Conservation (phyloP, 1,284 basidiomycete species). For the Jaminaea rosea region DNA sequence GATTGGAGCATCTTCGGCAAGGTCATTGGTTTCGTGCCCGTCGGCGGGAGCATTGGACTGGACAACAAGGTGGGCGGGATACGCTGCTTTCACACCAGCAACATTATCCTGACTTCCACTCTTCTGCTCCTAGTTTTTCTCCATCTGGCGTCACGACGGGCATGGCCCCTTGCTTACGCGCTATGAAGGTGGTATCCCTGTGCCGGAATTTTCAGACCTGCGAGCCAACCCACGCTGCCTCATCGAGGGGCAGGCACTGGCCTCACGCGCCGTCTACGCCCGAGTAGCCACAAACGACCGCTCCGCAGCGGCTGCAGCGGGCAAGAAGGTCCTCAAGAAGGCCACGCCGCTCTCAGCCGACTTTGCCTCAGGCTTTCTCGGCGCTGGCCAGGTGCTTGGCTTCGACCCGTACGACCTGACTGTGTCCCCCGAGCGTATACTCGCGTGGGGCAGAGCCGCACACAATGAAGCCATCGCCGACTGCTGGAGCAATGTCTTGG, state of each 20-base stretch:
- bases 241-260: conserved; percentile 9
- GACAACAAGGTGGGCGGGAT: conserved; percentile 6
- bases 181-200: conserved; percentile 7
- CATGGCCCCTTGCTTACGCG: too few species aligned
- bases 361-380: neutral
- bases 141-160: too few species aligned
- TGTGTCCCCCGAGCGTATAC: neutral
- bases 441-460: conserved; percentile 1
- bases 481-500: neutral
- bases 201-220: conserved; percentile 7
- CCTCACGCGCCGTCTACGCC: neutral
- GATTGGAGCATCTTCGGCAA: conserved; percentile 1
- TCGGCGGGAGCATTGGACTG: conserved; percentile 3
- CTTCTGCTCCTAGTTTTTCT: too few species aligned
- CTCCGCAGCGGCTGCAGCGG: too few species aligned
- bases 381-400: neutral
- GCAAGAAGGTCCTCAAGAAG: too few species aligned
- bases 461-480: conserved; percentile 2
- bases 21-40: conserved; percentile 2
- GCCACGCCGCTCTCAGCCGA: too few species aligned
- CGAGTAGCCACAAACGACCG: neutral
- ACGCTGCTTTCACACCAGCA: neutral
- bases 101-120: neutral
- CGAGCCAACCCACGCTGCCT: conserved; percentile 9
- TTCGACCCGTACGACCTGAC: conserved; percentile 3